These are phyloP conservation scores for Pseudocercospora crystallina DNA, from an alignment of 2,329 filamentous ascomycete species.

Conservation along the genomic window DNA sequence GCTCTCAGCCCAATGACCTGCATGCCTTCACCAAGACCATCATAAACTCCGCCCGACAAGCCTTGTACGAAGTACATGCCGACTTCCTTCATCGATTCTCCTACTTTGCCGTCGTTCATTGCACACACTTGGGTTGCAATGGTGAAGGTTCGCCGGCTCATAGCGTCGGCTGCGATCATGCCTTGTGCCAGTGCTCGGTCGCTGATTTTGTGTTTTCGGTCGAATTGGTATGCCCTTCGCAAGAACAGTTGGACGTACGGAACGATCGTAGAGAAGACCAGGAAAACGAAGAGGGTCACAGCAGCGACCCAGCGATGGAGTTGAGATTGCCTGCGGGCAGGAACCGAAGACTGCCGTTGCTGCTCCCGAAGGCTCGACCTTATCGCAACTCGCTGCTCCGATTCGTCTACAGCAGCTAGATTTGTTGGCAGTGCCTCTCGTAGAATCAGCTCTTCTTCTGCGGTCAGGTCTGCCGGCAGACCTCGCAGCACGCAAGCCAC, in stretches of 20 bases:
- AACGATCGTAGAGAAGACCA: conserved; percentile 60
- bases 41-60: conserved; percentile 65
- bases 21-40: conserved; percentile 60
- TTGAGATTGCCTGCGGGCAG: conserved; percentile 16
- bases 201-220: conserved; percentile 65
- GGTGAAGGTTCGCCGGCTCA: conserved; percentile 54
- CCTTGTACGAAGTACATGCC: conserved; percentile 63
- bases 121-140: conserved; percentile 58
- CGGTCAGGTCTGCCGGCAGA: conserved; percentile 58
- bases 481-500: conserved; percentile 64
- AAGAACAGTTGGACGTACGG: conserved; percentile 61
- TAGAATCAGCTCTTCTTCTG: conserved; percentile 55
- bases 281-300: conserved; percentile 41
- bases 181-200: conserved; percentile 56
- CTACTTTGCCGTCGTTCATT: conserved; percentile 65
- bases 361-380: not conserved
- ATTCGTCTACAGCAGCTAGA: not conserved
- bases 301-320: conserved; percentile 26
- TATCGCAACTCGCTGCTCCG: conserved; percentile 21
- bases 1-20: conserved; percentile 41
- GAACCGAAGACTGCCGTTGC: conserved; percentile 21
- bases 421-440: conserved; percentile 50
- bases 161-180: conserved; percentile 53
- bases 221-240: conserved; percentile 58
- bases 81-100: conserved; percentile 56